Base-by-base conservation (phyloP, 2,329 filamentous ascomycete genomes). In the Penicillium sclerotigenum region DNA sequence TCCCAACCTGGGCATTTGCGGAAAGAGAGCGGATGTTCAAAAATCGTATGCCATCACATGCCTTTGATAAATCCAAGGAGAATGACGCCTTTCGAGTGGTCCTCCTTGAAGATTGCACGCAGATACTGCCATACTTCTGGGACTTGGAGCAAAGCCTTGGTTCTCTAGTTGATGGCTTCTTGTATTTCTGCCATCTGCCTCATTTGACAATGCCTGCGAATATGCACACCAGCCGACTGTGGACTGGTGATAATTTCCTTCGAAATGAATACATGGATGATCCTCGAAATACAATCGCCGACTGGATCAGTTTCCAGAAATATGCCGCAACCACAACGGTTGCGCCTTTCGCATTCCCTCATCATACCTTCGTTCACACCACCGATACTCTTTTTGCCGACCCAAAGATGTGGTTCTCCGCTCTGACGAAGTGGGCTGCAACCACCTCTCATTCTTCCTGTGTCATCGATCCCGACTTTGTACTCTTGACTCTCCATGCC, bases 51-150 rank as follows among this genome's bases (percentile, higher is more conserved):
- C 90, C 91, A 6, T 89, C 89, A 16, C 83, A 89, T 47, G 88
- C 88, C 0, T 78, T 88, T 58, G 91, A 97, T 68, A 86, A 91
- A 26, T 81, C 84, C 2, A 83, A 82, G 16, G 87, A 90, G 60
- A 87, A 92, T 56, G 93, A 97, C 66, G 89, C 91, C 0, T 96
- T 89, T 62, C 83, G 91, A 34, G 84, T 94, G 4, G 83, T 96
- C 43, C 83, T 97, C 67, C 91, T 87, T 63, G 83, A 85, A 0
- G 94, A 97, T 69, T 78, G 97, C 20, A 76, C 84, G 59, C 79
- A 83, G 0, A 79, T 88, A 28, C 68, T 96, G 62, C 79, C 55
- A 52, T 68, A 53, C 8, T 69, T 72, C 33, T 63, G 60, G 47
- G 62, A 61, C 5, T 47, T 59, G 8, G 57, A 57, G 2, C 20